Conservation (phyloP, 768 basidiomycete genomes). For the Coprinopsis cinerea region DNA sequence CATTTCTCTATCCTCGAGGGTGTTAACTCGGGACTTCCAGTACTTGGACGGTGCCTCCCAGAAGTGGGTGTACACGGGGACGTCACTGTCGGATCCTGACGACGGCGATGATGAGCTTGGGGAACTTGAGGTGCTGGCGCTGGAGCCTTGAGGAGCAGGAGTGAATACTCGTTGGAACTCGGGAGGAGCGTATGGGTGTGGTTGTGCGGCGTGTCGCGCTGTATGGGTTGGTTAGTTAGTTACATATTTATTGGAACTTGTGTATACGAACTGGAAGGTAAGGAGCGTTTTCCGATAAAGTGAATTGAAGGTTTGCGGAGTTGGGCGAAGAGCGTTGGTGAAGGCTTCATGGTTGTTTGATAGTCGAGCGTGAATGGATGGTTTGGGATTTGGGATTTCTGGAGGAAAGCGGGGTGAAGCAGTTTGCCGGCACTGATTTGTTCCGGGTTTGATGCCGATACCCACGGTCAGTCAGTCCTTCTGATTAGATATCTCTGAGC, state of each 20-base stretch:
- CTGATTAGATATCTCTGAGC: too few species aligned
- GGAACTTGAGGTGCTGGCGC: too few species aligned
- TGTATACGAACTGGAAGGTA: constrained; percentile 34
- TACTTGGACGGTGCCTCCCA: constrained; percentile 65
- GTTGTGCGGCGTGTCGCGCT: constrained; percentile 37
- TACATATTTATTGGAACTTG: background rate
- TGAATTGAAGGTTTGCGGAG: constrained; percentile 55
- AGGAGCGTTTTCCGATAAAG: constrained; percentile 54
- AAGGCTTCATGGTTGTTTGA: constrained; percentile 2
- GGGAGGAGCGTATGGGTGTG: constrained; percentile 65
- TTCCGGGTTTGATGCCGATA: too few species aligned
- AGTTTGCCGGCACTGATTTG: too few species aligned
- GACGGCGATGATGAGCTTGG: constrained; percentile 9
- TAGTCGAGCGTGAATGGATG: too few species aligned
- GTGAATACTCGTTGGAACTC: constrained; percentile 49
- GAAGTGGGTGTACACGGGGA: constrained; percentile 34
- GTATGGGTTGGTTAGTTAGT: constrained; percentile 1
- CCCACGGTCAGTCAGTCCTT: too few species aligned
- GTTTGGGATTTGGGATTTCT: too few species aligned
- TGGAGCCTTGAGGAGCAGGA: constrained; percentile 31
- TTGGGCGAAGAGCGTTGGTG: constrained; percentile 24
- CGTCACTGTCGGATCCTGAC: background rate
- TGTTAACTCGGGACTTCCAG: constrained; percentile 45
- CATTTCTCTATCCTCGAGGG: constrained; percentile 54
- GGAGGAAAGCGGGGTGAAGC: too few species aligned